A percentile compares a stretch with the other conserved stretches of the same genome.
phyloP scores from a whole-genome alignment of 2,329 filamentous ascomycete species.

The Parastagonospora avenae region DNA sequence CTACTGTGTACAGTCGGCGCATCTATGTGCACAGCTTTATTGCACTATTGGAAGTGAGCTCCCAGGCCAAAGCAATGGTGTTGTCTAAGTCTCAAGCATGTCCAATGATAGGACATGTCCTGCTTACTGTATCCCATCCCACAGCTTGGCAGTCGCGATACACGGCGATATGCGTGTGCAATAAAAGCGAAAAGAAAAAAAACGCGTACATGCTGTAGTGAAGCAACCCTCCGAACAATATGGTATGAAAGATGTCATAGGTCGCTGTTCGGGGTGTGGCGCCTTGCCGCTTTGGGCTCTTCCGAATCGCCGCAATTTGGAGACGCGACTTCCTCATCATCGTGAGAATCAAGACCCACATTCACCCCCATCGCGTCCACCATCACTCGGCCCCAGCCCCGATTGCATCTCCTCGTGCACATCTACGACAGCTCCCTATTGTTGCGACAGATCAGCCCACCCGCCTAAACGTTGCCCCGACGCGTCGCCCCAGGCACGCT shows the following conservation, averaged over 20 bases:
- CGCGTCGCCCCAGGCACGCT: constrained; percentile 42
- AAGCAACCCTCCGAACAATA: no score
- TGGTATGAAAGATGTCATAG: background rate
- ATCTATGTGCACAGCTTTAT: no score
- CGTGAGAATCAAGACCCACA: constrained; percentile 1
- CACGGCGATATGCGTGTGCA: no score
- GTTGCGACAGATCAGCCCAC: background rate
- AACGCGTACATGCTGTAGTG: no score
- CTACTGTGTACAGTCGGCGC: no score
- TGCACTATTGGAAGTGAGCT: no score
- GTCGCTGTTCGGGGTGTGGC: background rate
- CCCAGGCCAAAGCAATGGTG: no score
- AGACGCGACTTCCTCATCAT: constrained; percentile 5
- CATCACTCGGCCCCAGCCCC: background rate
- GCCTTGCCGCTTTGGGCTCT: constrained; percentile 6
- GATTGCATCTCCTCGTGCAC: background rate
- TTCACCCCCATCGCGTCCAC: constrained; percentile 6
- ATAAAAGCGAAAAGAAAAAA: no score
- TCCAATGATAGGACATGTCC: no score
- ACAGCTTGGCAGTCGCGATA: no score
- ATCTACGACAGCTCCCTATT: background rate
- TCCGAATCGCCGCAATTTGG: constrained; percentile 5
- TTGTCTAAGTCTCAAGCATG: no score
- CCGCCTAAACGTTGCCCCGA: constrained; percentile 14
- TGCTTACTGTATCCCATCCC: no score